Base-by-base conservation (phyloP, 2,329 filamentous ascomycete species). In the Fusarium sp. region DNA sequence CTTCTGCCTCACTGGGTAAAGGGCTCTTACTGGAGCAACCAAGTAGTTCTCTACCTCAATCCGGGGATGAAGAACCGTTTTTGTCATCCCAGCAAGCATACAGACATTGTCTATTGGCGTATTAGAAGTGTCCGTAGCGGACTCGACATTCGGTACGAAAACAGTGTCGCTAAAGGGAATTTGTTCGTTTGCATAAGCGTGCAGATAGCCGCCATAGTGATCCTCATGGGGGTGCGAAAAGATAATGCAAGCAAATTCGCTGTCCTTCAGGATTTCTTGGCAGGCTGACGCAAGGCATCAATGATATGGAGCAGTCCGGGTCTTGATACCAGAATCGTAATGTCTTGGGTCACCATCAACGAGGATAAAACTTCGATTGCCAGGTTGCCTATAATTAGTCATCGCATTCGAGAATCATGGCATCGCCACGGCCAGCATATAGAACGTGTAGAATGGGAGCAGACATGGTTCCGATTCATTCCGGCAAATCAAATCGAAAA, bases 201-300 rank as follows among this genome's bases (percentile, higher is more conserved):
- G 32, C 32, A 33, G 33, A 35, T 35, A 35, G 6, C 47, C 47
- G 6, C 21, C 32, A n/a, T 6, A 50, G 11, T 50, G 47, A 6
- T 50, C 47, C 4, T 50, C 47, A 9, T 35, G n/a, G 9, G 47
- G 47, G 12, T 50, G 47, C 3, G 47, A 50, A 18, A 50, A 50
- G 2, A 50, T 18, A 2, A 50, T 25, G 6, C 12, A 21, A 50
- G 47, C 19, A 10, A 50, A 33, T 3, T 6, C 10, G 47, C 5
- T 5, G 7, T 21, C 6, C 1, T 9, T 6, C 23, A 35, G 5
- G 21, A 50, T n/a, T 1, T 15, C 0, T 7, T 11, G 12, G 15
- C 19, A 35, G n/a, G 47, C 47, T 8, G 47, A 50, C 47, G 13
- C 10, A 37, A 50, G 47, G 5, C 37, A 23, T 10, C 47, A 32